These are phyloP conservation scores for Thymus mandschuricus DNA, from an alignment of 257 asterid species.

Conservation along the genomic window DNA sequence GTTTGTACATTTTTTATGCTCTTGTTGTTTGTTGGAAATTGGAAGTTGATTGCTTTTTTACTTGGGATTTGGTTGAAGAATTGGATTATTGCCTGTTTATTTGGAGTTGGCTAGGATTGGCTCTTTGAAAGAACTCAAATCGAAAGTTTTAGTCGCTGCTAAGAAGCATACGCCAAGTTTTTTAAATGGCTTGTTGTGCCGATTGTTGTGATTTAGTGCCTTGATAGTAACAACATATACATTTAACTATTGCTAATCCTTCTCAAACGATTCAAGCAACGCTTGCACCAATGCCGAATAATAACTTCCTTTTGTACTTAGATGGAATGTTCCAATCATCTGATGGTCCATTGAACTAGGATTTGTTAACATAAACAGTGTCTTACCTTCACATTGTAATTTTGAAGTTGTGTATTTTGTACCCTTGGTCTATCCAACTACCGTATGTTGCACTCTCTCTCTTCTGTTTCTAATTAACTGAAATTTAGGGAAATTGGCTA, in stretches of 20 bases:
- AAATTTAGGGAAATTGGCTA: background rate
- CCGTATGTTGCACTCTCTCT: background rate
- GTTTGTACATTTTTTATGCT: background rate
- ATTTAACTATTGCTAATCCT: too few relatives aligned
- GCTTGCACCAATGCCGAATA: background rate
- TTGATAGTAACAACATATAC: background rate
- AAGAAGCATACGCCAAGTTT: background rate
- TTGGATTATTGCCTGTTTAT: background rate
- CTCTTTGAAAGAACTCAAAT: background rate
- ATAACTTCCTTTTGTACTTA: background rate
- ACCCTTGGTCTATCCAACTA: background rate
- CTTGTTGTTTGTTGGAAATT: background rate
- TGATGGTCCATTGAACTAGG: background rate
- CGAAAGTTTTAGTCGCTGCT: background rate
- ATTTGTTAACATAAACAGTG: background rate
- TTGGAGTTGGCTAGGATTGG: background rate
- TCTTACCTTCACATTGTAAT: background rate
- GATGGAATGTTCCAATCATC: background rate
- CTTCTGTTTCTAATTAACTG: constrained; percentile 1
- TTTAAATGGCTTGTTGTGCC: background rate
- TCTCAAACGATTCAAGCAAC: background rate
- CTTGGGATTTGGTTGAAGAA: constrained; percentile 4
- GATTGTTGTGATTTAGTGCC: background rate
- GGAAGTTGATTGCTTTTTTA: background rate
- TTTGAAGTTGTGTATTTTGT: background rate